Evolutionary conservation across 2,329 filamentous ascomycete genomes (phyloP).

Genomic region (Penicillium brasilianum): DNA sequence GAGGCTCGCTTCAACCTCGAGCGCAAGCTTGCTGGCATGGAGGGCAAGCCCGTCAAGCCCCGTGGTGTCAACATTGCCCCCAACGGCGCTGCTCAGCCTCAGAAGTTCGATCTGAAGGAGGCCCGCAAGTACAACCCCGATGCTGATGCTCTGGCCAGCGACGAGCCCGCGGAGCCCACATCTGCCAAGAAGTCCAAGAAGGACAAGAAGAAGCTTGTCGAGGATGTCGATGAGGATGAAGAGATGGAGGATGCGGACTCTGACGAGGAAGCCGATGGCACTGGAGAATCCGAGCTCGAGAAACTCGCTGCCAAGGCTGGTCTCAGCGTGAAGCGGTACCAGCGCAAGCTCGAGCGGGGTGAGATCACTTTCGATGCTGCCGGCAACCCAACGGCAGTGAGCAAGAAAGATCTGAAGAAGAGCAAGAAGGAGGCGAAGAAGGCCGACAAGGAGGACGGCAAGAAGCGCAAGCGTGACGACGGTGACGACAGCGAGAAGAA

Average conservation of each 20-base stretch:
- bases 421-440: conserved; percentile 67
- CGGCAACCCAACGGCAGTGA: conserved; percentile 69
- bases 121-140: conserved; percentile 93
- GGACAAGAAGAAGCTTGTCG: conserved; percentile 54
- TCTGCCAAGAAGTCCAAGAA: conserved; percentile 50
- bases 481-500: conserved; percentile 60
- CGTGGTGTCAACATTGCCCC: conserved; percentile 76
- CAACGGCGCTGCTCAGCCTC: conserved; percentile 69
- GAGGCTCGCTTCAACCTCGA: conserved; percentile 56
- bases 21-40: conserved; percentile 63
- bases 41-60: conserved; percentile 86
- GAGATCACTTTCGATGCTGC: conserved; percentile 70
- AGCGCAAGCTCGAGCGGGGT: conserved; percentile 76
- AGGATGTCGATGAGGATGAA: conserved; percentile 49
- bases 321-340: conserved; percentile 75
- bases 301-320: conserved; percentile 69
- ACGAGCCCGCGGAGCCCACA: conserved; percentile 56
- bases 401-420: conserved; percentile 80
- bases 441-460: conserved; percentile 61
- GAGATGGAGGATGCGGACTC: conserved; percentile 51
- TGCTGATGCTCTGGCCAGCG: conserved; percentile 76
- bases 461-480: conserved; percentile 71
- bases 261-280: conserved; percentile 36
- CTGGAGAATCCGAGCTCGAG: conserved; percentile 55
- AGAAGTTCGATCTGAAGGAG: conserved; percentile 85